Percentiles rank a stretch among this genome's conserved stretches.
These are phyloP conservation scores for Stemphylium beticola DNA, from an alignment of 2,329 filamentous ascomycete genomes.

Conservation along the genomic window DNA sequence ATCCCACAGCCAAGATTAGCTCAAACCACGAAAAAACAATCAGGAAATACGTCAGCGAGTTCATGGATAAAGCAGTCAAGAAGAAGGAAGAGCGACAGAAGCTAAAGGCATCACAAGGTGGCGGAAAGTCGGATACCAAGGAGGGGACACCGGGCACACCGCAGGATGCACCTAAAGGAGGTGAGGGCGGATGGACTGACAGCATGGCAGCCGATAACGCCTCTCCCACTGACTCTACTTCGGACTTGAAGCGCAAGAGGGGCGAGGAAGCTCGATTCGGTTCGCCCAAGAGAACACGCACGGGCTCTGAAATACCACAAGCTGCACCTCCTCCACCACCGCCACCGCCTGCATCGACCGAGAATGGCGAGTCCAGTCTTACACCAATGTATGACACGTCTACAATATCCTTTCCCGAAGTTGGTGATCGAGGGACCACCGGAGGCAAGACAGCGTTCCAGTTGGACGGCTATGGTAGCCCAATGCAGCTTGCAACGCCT, in stretches of 20 bases:
- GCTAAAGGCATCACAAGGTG: constrained; percentile 57
- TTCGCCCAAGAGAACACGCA: constrained; percentile 44
- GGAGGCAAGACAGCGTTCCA: constrained; percentile 12
- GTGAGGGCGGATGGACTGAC: constrained; percentile 11
- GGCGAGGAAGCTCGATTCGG: constrained; percentile 38
- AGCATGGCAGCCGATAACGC: constrained; percentile 22
- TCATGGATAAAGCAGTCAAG: constrained; percentile 81
- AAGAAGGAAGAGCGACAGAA: constrained; percentile 69
- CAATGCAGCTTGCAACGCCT: constrained; percentile 55
- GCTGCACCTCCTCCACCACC: constrained; percentile 53
- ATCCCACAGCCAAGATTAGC: constrained; percentile 74
- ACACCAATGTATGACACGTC: constrained; percentile 35
- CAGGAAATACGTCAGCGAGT: constrained; percentile 82
- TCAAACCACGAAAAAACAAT: constrained; percentile 82
- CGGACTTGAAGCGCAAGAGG: constrained; percentile 48
- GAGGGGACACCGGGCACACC: constrained; percentile 30
- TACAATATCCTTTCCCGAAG: constrained; percentile 9
- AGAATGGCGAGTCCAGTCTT: constrained; percentile 32
- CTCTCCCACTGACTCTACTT: constrained; percentile 35
- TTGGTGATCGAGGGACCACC: constrained; percentile 22
- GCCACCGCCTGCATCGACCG: constrained; percentile 40
- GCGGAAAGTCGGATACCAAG: constrained; percentile 24
- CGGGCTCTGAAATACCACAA: constrained; percentile 44
- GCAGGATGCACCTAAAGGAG: constrained; percentile 5
- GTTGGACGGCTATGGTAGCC: constrained; percentile 33